phyloP scores from a whole-genome alignment of 257 asterid genomes.

The Osmanthus fragrans region DNA sequence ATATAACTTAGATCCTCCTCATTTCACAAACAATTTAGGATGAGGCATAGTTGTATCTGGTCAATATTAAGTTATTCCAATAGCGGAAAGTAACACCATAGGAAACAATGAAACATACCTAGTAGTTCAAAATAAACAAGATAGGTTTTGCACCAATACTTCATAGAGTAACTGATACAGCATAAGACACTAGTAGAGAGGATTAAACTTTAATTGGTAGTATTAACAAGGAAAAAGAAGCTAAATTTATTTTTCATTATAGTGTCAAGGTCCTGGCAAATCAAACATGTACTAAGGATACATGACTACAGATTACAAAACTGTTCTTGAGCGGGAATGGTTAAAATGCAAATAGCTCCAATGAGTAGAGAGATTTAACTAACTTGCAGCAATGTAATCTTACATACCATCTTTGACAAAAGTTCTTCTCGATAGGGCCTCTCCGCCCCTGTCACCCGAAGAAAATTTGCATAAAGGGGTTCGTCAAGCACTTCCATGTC shows the following conservation, averaged over 20 bases:
- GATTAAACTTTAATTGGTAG: background rate
- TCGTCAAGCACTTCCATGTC: conserved; percentile 84
- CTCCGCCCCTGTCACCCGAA: conserved; percentile 55
- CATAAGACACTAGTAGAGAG: background rate
- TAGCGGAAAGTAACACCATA: too few species aligned
- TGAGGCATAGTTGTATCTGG: background rate
- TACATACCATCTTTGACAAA: conserved; percentile 55
- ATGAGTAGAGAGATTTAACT: background rate
- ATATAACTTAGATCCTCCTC: background rate
- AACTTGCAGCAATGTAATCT: background rate
- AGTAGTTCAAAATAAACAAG: too few species aligned
- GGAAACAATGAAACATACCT: background rate
- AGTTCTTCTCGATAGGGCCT: conserved; percentile 72
- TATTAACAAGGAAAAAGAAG: background rate
- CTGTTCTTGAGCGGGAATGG: background rate
- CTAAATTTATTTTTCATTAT: background rate
- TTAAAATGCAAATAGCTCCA: background rate
- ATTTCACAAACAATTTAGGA: background rate
- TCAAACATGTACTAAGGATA: background rate
- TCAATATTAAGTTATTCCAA: background rate
- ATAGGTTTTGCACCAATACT: background rate
- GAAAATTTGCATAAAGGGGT: conserved; percentile 67
- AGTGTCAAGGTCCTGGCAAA: background rate
- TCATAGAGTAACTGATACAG: background rate
- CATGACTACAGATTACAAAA: background rate